Evolutionary conservation across 768 basidiomycete species (phyloP).

Genomic region (Podaxis sp.): DNA sequence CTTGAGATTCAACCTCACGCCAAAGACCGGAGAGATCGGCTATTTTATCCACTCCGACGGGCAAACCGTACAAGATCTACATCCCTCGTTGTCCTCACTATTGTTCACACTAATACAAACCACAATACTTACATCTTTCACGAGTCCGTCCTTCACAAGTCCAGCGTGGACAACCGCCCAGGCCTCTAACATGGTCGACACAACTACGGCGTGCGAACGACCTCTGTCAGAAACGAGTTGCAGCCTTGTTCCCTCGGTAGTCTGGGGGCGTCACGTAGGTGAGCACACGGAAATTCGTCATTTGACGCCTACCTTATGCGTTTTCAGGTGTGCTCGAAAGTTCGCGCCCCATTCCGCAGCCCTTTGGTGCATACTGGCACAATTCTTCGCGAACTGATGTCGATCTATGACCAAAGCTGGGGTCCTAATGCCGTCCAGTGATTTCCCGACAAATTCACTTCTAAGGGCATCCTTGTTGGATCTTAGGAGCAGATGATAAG

Average conservation of each 20-base stretch:
- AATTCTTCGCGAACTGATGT: constrained; percentile 69
- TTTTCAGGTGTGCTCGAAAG: constrained; percentile 86
- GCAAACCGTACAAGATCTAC: constrained; percentile 82
- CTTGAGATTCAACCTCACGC: constrained; percentile 51
- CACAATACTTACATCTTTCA: constrained; percentile 66
- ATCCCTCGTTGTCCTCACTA: not conserved
- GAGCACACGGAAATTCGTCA: not conserved
- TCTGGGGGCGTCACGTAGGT: constrained; percentile 42
- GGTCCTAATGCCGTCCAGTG: constrained; percentile 60
- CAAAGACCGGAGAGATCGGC: constrained; percentile 64
- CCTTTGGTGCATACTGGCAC: constrained; percentile 67
- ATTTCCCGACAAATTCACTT: constrained; percentile 56
- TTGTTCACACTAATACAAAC: not conserved
- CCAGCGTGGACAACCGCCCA: constrained; percentile 71
- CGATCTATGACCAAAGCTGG: constrained; percentile 81
- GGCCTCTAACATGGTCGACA: constrained; percentile 84
- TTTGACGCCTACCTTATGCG: constrained; percentile 59
- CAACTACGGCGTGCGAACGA: constrained; percentile 62
- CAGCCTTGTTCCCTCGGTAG: constrained; percentile 69
- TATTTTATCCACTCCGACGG: constrained; percentile 68
- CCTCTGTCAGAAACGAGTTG: constrained; percentile 60
- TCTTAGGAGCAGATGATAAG: constrained; percentile 19
- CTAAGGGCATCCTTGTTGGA: constrained; percentile 52
- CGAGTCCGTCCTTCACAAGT: constrained; percentile 66
- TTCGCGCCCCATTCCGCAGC: constrained; percentile 64